Base-by-base conservation (phyloP, 23 red algal genomes). In the Cyanidiococcus yangmingshanensis region DNA sequence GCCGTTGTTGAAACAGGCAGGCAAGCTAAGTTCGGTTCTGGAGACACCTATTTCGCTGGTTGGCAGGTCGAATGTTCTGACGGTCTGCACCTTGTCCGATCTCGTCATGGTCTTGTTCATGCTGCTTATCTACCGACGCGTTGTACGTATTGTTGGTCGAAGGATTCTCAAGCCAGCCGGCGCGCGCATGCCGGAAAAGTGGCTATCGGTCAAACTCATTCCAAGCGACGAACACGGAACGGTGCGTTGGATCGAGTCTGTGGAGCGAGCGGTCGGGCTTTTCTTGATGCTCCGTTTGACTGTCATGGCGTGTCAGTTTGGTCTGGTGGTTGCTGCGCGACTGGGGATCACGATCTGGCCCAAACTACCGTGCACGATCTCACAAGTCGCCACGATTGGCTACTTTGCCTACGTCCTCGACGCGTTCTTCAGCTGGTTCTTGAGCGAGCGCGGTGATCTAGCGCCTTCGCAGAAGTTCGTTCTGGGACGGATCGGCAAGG, bases 301-400 rank as follows among this genome's bases (percentile, higher is more conserved):
- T 12, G 63, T 71, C 63, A 71, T 71, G 63, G 63, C 32, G 12
- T 35, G 21, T 25, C 63, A 71, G 63, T 32, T 71, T 32, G 63
- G 63, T 12, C n/a, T 71, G 3, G 63, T 71, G 63, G 12, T 35
- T 12, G 63, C 12, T 25, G 63, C 63, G 27, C 63, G 63, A 25
- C 21, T 71, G 32, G 63, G 63, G 7, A 32, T 71, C n/a, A 71
- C 63, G 12, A 35, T 71, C n/a, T 71, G n/a, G 63, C 63, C 63
- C 12, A 35, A 25, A 35, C 63, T 71, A 29, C 63, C 63, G 63
- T 35, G 32, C 32, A 29, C 27, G 3, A 71, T 71, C 21, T 71
- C 63, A 12, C 21, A 29, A 7, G 12, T 71, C n/a, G 63, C 63
- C 7, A 25, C 21, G 63, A 71, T 71, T 35, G 63, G 63, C 12